Conservation (phyloP, 2,329 filamentous ascomycete genomes). For the Trichoderma aggressivum region DNA sequence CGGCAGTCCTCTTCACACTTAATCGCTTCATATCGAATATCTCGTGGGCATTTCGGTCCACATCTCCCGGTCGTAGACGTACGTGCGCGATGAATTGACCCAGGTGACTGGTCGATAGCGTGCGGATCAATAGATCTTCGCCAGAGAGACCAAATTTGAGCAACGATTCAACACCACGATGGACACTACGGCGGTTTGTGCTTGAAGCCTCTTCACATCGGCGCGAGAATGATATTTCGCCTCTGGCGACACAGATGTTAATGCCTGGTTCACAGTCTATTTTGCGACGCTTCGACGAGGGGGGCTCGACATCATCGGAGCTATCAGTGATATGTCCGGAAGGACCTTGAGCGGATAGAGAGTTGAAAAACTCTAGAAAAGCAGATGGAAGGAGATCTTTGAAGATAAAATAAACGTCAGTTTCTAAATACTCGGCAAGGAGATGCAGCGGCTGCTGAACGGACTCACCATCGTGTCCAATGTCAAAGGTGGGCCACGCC, state of each 20-base stretch:
- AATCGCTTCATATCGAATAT: slow-evolving; percentile 23
- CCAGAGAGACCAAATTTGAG: slow-evolving; percentile 22
- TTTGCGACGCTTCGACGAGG: slow-evolving; percentile 34
- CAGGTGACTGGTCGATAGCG: slow-evolving; percentile 18
- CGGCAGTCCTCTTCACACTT: slow-evolving; percentile 21
- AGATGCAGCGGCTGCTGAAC: background rate
- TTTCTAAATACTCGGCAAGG: background rate
- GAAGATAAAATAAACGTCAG: background rate
- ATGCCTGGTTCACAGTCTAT: slow-evolving; percentile 16
- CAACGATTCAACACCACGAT: slow-evolving; percentile 24
- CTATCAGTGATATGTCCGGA: background rate
- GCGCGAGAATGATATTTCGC: slow-evolving; percentile 29
- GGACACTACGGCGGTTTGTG: slow-evolving; percentile 1
- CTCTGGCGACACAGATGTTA: slow-evolving; percentile 28
- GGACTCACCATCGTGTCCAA: slow-evolving; percentile 8
- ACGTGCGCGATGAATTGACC: slow-evolving; percentile 21
- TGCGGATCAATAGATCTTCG: slow-evolving; percentile 22
- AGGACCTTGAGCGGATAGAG: background rate
- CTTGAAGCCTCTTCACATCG: slow-evolving; percentile 20
- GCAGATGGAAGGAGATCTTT: background rate
- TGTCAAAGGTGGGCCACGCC: background rate
- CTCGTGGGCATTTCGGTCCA: slow-evolving; percentile 18
- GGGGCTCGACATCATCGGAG: background rate
- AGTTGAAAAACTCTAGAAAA: background rate
- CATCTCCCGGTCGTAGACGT: slow-evolving; percentile 26